Evolutionary conservation across 768 basidiomycete genomes (phyloP).

Genomic region (Termitomyces sp.): DNA sequence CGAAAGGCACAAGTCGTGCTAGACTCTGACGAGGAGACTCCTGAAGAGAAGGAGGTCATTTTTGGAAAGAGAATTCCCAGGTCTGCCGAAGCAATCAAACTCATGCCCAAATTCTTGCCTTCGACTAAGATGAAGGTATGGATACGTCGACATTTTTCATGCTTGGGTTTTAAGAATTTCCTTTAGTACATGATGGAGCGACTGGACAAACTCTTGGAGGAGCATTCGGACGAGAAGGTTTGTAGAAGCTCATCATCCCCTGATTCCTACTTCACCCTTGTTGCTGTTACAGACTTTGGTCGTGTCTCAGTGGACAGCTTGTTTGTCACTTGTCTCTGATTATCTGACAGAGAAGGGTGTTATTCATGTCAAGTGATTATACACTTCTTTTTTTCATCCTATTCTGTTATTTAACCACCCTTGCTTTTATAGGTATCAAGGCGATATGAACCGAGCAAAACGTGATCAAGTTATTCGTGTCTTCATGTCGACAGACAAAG

Average conservation of each 20-base stretch:
- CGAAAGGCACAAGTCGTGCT: constrained; percentile 38
- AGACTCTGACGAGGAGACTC: constrained; percentile 44
- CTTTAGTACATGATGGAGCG: constrained; percentile 59
- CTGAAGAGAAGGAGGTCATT: constrained; percentile 41
- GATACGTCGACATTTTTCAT: background rate
- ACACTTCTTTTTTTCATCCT: background rate
- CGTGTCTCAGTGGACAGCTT: constrained; percentile 71
- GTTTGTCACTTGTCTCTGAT: constrained; percentile 59
- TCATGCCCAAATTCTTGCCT: constrained; percentile 57
- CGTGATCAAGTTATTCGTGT: constrained; percentile 54
- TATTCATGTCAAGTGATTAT: constrained; percentile 50
- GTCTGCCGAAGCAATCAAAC: constrained; percentile 35
- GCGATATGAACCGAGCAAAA: constrained; percentile 52
- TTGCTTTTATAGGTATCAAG: constrained; percentile 48
- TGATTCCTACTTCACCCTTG: constrained; percentile 4
- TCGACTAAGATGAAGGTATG: constrained; percentile 76
- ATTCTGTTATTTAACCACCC: background rate
- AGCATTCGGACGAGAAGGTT: constrained; percentile 63
- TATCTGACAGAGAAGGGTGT: constrained; percentile 56
- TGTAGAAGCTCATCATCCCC: constrained; percentile 4
- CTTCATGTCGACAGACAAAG: constrained; percentile 62
- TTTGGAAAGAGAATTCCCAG: constrained; percentile 32
- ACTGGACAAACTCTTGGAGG: constrained; percentile 41
- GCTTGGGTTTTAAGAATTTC: background rate
- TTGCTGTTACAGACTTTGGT: constrained; percentile 46